These are phyloP conservation scores for Trichoderma erinaceum DNA, from an alignment of 495 filamentous ascomycete genomes.

Conservation along the genomic window DNA sequence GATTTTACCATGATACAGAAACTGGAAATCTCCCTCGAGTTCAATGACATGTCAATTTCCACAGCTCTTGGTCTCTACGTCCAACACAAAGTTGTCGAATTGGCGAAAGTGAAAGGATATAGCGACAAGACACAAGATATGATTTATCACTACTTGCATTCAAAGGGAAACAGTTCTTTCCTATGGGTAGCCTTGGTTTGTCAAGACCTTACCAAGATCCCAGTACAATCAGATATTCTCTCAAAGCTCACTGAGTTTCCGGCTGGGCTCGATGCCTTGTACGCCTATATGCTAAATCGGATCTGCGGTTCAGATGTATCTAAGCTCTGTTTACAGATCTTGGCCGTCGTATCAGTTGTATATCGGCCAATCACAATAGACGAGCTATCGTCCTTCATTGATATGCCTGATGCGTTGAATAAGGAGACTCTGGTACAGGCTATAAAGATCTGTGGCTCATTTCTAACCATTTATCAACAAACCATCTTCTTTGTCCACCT, in stretches of 20 bases:
- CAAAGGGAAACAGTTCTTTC: conserved; percentile 26
- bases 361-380: conserved; percentile 20
- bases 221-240: not conserved
- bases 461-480: conserved; percentile 25
- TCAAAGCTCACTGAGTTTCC: conserved; percentile 13
- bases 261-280: conserved; percentile 17
- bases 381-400: conserved; percentile 18
- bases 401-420: conserved; percentile 14
- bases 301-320: not conserved
- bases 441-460: conserved; percentile 28
- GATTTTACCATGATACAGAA: not conserved
- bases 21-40: not conserved
- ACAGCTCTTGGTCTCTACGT: not conserved
- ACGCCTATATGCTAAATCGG: conserved; percentile 20
- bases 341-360: conserved; percentile 16
- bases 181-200: conserved; percentile 28
- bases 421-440: conserved; percentile 8
- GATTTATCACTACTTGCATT: conserved; percentile 17
- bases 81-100: not conserved
- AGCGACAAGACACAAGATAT: not conserved
- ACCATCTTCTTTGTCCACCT: conserved; percentile 37
- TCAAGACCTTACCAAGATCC: conserved; percentile 18
- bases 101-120: not conserved
- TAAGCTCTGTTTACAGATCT: conserved; percentile 18
- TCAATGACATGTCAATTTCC: not conserved